Conservation (phyloP, 192 early-diverging fungal species). For the Entrophospora sp. region DNA sequence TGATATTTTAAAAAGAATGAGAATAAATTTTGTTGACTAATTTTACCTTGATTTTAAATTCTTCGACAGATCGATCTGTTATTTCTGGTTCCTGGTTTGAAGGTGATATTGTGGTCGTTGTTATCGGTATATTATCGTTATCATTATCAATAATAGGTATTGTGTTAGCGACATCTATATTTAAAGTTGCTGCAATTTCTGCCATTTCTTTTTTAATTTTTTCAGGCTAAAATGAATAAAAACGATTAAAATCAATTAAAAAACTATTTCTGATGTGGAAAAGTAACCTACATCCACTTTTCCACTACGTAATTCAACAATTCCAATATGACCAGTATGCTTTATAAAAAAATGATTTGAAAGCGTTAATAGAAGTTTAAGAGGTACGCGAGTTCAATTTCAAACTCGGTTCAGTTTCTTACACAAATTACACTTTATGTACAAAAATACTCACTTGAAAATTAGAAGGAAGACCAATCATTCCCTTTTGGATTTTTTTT, state of each 20-base stretch:
- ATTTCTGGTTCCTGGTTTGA: too few species aligned
- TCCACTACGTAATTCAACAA: conserved; percentile 16
- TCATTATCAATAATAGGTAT: background rate
- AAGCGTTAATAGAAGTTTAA: too few species aligned
- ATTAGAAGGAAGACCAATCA: too few species aligned
- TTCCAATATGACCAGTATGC: conserved; percentile 19
- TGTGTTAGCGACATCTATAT: background rate
- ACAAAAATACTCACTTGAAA: too few species aligned
- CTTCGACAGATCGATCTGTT: too few species aligned
- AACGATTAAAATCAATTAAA: background rate
- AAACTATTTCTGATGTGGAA: background rate
- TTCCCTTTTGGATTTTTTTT: too few species aligned
- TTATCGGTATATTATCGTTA: background rate
- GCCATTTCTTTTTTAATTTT: conserved; percentile 19
- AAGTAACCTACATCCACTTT: conserved; percentile 16
- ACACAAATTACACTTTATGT: too few species aligned
- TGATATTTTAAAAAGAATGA: background rate
- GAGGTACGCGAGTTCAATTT: too few species aligned
- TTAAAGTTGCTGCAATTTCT: conserved; percentile 15
- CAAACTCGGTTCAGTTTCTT: too few species aligned
- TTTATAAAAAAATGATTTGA: too few species aligned
- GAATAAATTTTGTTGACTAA: background rate
- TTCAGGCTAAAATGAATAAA: conserved; percentile 3
- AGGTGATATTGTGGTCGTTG: background rate
- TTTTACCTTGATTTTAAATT: too few species aligned